A percentile compares a stretch with the other conserved stretches of the same genome.
Evolutionary conservation across 2,329 filamentous ascomycete genomes (phyloP).

Genomic region (Akanthomyces uredinophilus): DNA sequence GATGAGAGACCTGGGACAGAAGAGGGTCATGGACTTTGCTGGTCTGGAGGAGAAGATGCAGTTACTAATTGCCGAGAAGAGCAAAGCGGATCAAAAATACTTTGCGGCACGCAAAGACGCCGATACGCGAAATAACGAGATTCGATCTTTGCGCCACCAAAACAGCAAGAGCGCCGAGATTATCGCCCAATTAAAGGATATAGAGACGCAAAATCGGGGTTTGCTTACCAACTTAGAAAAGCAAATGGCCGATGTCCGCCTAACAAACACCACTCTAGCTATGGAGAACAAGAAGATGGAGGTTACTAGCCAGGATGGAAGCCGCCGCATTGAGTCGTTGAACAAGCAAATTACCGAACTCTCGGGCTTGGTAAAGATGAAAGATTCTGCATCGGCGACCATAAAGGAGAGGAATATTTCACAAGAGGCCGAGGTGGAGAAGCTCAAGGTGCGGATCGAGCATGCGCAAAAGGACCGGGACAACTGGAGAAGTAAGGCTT

Average conservation of each 20-base stretch:
- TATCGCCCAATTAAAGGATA: constrained; percentile 86
- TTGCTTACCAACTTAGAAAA: constrained; percentile 84
- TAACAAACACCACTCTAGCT: constrained; percentile 66
- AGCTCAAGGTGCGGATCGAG: constrained; percentile 70
- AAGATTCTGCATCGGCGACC: constrained; percentile 57
- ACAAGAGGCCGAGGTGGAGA: constrained; percentile 72
- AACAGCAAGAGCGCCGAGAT: constrained; percentile 90
- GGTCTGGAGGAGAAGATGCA: constrained; percentile 73
- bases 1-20: constrained; percentile 75
- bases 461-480: constrained; percentile 79
- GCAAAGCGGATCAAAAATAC: constrained; percentile 96
- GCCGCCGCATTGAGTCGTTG: constrained; percentile 64
- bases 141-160: constrained; percentile 72
- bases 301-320: constrained; percentile 63
- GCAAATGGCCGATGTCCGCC: constrained; percentile 77
- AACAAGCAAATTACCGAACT: constrained; percentile 73
- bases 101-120: constrained; percentile 94
- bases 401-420: constrained; percentile 54
- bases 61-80: constrained; percentile 77
- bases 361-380: constrained; percentile 66
- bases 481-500: constrained; percentile 75
- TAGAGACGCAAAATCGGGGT: constrained; percentile 70
- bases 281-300: constrained; percentile 73
- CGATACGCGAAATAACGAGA: constrained; percentile 76
- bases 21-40: constrained; percentile 76